Evolutionary conservation across 2,329 filamentous ascomycete genomes (phyloP).

Genomic region (Achaetomium macrosporum): DNA sequence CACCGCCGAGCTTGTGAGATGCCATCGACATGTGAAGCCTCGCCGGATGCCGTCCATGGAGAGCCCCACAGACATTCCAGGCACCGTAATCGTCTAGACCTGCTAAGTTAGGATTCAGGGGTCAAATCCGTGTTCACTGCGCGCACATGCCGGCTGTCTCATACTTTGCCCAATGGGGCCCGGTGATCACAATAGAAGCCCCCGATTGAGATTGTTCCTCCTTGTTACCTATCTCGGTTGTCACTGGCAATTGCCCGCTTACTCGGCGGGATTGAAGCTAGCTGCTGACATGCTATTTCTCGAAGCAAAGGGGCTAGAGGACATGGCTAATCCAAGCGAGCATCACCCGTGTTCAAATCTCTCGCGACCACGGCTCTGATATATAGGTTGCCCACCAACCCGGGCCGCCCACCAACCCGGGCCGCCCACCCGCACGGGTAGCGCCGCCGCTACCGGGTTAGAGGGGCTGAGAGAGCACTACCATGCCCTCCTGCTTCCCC

Average conservation of each 20-base stretch:
- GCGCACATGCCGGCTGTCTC: too few relatives aligned
- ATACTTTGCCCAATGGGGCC: too few relatives aligned
- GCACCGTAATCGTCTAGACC: background rate
- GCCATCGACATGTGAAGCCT: background rate
- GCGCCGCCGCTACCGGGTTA: slow-evolving; percentile 19
- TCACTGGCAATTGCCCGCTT: slow-evolving; percentile 8
- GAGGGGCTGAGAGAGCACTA: slow-evolving; percentile 12
- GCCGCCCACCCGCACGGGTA: slow-evolving; percentile 5
- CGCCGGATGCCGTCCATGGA: background rate
- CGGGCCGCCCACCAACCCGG: too few relatives aligned
- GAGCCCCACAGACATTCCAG: background rate
- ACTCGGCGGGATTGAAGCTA: slow-evolving; percentile 9
- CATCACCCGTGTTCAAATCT: slow-evolving; percentile 17
- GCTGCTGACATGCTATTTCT: slow-evolving; percentile 6
- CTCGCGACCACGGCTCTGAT: slow-evolving; percentile 16
- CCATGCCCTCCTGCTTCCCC: slow-evolving; percentile 19
- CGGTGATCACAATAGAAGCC: too few relatives aligned
- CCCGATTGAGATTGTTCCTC: too few relatives aligned
- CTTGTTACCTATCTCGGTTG: too few relatives aligned
- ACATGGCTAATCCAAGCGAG: background rate
- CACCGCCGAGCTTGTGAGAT: background rate
- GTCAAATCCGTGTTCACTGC: background rate
- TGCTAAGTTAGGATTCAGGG: slow-evolving; percentile 3
- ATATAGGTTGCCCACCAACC: slow-evolving; percentile 16
- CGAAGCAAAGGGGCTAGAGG: slow-evolving; percentile 4